Evolutionary conservation across 169 alveolate genomes (phyloP).

Genomic region (Plasmodium adleri): DNA sequence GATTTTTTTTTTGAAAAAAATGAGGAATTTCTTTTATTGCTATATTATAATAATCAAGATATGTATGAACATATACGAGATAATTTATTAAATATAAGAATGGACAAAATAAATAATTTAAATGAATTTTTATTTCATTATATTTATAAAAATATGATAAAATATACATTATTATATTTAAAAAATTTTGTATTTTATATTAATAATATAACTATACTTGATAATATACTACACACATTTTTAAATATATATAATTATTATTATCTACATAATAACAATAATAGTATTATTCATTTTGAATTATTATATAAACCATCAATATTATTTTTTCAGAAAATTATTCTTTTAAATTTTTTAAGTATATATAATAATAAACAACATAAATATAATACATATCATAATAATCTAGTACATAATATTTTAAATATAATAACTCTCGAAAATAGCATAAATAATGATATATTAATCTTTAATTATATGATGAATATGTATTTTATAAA

Average conservation of each 20-base stretch:
- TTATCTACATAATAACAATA: background rate
- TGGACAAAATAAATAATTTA: slow-evolving; percentile 16
- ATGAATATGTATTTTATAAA: slow-evolving; percentile 45
- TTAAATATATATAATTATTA: slow-evolving; percentile 55
- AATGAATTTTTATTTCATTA: slow-evolving; percentile 44
- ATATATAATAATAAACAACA: slow-evolving; percentile 15
- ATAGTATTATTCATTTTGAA: slow-evolving; percentile 3
- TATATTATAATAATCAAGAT: slow-evolving; percentile 32
- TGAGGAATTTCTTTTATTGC: slow-evolving; percentile 11
- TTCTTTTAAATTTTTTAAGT: slow-evolving; percentile 36
- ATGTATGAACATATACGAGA: slow-evolving; percentile 44
- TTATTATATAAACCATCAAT: background rate
- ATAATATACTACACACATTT: slow-evolving; percentile 29
- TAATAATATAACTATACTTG: background rate
- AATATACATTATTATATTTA: slow-evolving; percentile 36
- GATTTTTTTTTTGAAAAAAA: slow-evolving; percentile 16
- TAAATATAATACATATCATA: background rate
- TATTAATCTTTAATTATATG: slow-evolving; percentile 30
- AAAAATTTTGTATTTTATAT: slow-evolving; percentile 18
- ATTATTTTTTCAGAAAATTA: slow-evolving; percentile 55
- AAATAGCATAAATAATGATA: slow-evolving; percentile 11
- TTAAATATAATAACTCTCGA: slow-evolving; percentile 16
- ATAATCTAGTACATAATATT: slow-evolving; percentile 13
- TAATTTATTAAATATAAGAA: slow-evolving; percentile 12
- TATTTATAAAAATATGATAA: slow-evolving; percentile 43